Conservation (phyloP, 2,329 filamentous ascomycete genomes). For the Cytospora leucostoma region DNA sequence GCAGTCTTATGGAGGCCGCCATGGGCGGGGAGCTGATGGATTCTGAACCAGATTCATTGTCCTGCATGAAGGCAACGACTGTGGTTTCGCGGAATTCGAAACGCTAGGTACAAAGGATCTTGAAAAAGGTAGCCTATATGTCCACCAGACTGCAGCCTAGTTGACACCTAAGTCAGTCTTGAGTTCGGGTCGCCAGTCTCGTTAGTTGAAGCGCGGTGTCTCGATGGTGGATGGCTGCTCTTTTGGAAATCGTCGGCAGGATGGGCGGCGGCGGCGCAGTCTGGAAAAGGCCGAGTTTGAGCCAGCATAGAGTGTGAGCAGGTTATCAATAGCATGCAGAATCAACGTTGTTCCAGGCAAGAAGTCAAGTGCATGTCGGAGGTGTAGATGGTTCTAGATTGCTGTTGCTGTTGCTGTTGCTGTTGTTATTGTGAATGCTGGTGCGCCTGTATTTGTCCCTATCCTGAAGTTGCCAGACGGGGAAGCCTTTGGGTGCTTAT, state of each 20-base stretch:
- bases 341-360: not conserved
- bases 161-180: not conserved
- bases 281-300: not conserved
- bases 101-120: not conserved
- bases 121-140: not conserved
- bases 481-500: not conserved
- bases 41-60: slow-evolving; percentile 26
- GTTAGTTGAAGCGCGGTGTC: not conserved
- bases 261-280: not conserved
- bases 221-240: not conserved
- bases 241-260: not conserved
- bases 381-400: not conserved
- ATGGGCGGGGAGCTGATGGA: slow-evolving; percentile 56
- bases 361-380: not conserved
- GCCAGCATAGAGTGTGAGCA: not conserved
- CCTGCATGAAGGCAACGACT: slow-evolving; percentile 27
- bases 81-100: not conserved
- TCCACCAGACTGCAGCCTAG: not conserved
- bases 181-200: not conserved
- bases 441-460: too few relatives aligned
- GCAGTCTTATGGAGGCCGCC: slow-evolving; percentile 59
- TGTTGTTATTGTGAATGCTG: not conserved
- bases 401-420: not conserved
- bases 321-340: not conserved
- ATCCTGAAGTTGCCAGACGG: slow-evolving; percentile 9